Evolutionary conservation across 2,329 filamentous ascomycete genomes (phyloP).

Genomic region (Colletotrichum tabaci): DNA sequence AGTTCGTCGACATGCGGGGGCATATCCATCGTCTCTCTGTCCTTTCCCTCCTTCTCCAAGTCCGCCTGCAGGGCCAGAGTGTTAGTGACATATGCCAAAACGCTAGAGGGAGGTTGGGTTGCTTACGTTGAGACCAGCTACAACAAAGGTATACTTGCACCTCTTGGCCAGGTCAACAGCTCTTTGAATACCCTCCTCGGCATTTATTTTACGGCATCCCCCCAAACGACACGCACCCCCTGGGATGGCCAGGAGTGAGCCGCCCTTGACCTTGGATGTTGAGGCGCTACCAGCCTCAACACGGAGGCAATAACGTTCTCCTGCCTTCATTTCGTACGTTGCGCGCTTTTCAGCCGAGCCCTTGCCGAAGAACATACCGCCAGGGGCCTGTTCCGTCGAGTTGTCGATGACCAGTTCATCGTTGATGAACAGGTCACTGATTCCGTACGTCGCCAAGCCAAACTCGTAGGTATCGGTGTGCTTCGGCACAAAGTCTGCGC

Average conservation of each 20-base stretch:
- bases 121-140: constrained; percentile 75
- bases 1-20: constrained; percentile 78
- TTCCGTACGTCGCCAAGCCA: constrained; percentile 75
- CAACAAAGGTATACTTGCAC: constrained; percentile 83
- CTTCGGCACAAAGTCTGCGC: constrained; percentile 71
- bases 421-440: constrained; percentile 74
- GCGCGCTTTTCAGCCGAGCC: constrained; percentile 76
- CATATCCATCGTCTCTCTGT: constrained; percentile 80
- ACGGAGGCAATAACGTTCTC: constrained; percentile 69
- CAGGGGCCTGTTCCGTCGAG: constrained; percentile 72
- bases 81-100: background rate
- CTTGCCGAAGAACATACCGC: constrained; percentile 76
- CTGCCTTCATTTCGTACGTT: constrained; percentile 69
- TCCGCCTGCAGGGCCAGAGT: constrained; percentile 56
- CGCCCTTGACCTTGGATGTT: constrained; percentile 66
- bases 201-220: constrained; percentile 70
- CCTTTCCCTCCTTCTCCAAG: constrained; percentile 81
- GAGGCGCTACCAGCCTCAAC: constrained; percentile 73
- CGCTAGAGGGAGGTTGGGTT: background rate
- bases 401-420: constrained; percentile 76
- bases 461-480: constrained; percentile 75
- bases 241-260: constrained; percentile 65
- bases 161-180: constrained; percentile 78
- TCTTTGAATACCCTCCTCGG: constrained; percentile 72
- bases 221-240: constrained; percentile 75